phyloP scores from a whole-genome alignment of 2,329 filamentous ascomycete genomes.

The Pyrenophora teres region DNA sequence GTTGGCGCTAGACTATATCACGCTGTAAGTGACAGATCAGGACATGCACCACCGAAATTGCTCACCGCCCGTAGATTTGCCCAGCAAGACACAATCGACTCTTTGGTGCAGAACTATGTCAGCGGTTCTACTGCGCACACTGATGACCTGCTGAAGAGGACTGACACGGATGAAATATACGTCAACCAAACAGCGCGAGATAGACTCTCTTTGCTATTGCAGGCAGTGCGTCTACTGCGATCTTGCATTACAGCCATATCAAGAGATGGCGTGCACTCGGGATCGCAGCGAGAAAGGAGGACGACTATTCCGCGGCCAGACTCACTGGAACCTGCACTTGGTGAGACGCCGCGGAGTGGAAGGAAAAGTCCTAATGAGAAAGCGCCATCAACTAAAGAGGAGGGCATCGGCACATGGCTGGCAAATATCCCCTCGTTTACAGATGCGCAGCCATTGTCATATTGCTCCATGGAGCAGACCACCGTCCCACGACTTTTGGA shows the following conservation, averaged over 20 bases:
- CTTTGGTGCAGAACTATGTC: conserved; percentile 23
- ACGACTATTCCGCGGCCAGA: conserved; percentile 30
- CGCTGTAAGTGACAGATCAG: conserved; percentile 29
- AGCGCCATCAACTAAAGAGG: conserved; percentile 12
- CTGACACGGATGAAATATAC: conserved; percentile 32
- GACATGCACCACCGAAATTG: background rate
- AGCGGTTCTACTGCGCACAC: conserved; percentile 23
- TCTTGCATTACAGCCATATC: conserved; percentile 31
- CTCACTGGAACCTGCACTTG: conserved; percentile 27
- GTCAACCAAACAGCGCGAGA: conserved; percentile 33
- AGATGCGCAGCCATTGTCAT: conserved; percentile 22
- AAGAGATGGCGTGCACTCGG: conserved; percentile 14
- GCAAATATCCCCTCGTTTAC: conserved; percentile 33
- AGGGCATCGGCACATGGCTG: conserved; percentile 38
- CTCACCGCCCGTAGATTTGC: conserved; percentile 19
- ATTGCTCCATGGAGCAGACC: conserved; percentile 13
- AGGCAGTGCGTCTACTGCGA: conserved; percentile 29
- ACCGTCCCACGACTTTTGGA: conserved; percentile 6
- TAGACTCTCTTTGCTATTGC: conserved; percentile 28
- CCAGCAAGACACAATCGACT: conserved; percentile 27
- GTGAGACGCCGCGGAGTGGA: conserved; percentile 28
- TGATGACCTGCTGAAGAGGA: conserved; percentile 31
- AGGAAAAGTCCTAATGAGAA: conserved; percentile 22
- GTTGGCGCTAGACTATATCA: conserved; percentile 36
- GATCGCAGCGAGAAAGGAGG: conserved; percentile 13